Evolutionary conservation across 768 basidiomycete genomes (phyloP).

Genomic region (Tulasnella sp.): DNA sequence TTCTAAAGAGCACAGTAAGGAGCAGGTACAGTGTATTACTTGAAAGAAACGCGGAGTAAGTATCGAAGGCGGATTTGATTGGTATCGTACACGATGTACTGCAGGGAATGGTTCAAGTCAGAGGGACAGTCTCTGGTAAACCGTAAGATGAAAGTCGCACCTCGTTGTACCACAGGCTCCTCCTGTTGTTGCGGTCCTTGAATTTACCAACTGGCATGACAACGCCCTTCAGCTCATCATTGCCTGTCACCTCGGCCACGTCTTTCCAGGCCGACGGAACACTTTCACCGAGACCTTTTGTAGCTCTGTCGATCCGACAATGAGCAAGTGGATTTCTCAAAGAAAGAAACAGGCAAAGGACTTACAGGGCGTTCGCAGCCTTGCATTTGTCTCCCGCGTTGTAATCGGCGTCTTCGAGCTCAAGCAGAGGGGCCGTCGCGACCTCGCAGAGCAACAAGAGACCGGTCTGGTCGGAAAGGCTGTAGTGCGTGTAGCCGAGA

Average conservation of each 20-base stretch:
- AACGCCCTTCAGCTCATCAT: conserved; percentile 41
- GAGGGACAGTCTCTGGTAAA: neutral
- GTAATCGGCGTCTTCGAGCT: conserved; percentile 36
- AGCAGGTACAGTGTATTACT: neutral
- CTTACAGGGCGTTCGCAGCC: conserved; percentile 29
- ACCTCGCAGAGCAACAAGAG: conserved; percentile 53
- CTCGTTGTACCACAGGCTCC: conserved; percentile 44
- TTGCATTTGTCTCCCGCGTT: conserved; percentile 41
- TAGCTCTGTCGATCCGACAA: conserved; percentile 29
- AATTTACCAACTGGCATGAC: conserved; percentile 35
- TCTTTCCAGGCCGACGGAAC: conserved; percentile 50
- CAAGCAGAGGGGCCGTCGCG: conserved; percentile 44
- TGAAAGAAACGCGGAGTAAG: conserved; percentile 6
- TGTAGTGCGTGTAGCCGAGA: conserved; percentile 19
- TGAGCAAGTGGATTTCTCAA: neutral
- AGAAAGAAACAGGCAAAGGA: conserved; percentile 10
- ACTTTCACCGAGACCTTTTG: conserved; percentile 42
- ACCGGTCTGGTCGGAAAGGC: conserved; percentile 40
- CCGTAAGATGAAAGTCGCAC: conserved; percentile 24
- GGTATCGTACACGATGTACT: conserved; percentile 53
- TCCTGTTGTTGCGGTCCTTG: conserved; percentile 31
- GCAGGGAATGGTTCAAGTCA: conserved; percentile 1
- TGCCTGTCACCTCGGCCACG: conserved; percentile 38
- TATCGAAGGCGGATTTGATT: conserved; percentile 43
- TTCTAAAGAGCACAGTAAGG: neutral